Base-by-base conservation (phyloP, 441 rosid species). In the Erodium texanum region DNA sequence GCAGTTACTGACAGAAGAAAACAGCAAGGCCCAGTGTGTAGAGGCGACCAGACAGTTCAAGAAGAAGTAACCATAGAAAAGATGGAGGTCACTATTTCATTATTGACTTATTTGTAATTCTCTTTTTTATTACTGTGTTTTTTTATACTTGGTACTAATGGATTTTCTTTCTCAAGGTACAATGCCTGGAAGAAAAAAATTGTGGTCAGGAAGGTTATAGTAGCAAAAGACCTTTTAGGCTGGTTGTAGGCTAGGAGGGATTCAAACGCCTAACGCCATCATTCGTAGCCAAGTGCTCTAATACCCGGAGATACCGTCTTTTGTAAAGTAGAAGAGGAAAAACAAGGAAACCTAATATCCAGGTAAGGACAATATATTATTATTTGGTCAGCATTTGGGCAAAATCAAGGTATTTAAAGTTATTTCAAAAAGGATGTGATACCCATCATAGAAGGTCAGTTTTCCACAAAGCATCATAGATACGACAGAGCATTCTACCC, bases 301-400 rank as follows among this genome's bases (percentile, higher is more conserved):
- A 38, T 38, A 7, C 11, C 11, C 11, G 45, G 9, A 38, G 45
- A 9, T 38, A 7, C 9, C 9, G 11, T 10, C 11, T 38, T 38
- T 38, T 38, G n/a, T n/a, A n/a, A 16, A n/a, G 9, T 52, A 52
- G 20, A 52, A n/a, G 20, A 52, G 59, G 59, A 52, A 52, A 50
- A n/a, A 18, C 59, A n/a, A 52, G 59, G 22, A 52, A 54, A 7
- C 50, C 54, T 16, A 9, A 20, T 59, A 64, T 64, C 70, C 24
- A 59, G 64, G 64, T 10, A 52, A 7, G 52, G 23, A 73, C 65
- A 34, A 16, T 23, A 2, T 54, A 54, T 18, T 54, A 19, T 19
- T 19, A 54, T 54, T 5, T 54, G 61, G 61, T 54, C 22, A 54
- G 61, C 24, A 7, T 56, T 56, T 19, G 20, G 19, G 62, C 12